Evolutionary conservation across 345 rosid genomes (phyloP).

Genomic region (Firmiana major): DNA sequence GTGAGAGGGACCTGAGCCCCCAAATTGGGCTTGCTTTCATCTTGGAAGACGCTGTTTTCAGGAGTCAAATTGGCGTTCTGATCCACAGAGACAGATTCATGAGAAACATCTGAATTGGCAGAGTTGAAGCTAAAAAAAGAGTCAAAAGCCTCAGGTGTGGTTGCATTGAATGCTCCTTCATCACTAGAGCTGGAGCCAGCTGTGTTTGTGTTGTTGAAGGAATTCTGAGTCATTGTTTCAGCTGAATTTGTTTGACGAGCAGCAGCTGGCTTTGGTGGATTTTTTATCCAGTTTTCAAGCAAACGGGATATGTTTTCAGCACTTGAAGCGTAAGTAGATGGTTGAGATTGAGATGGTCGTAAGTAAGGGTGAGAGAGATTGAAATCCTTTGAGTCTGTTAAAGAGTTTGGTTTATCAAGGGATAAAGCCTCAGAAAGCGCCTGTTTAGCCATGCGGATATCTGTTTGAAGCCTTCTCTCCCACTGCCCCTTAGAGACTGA

Average conservation of each 20-base stretch:
- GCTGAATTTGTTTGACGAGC: neutral
- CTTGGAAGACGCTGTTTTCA: conserved; percentile 38
- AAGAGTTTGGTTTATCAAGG: conserved; percentile 39
- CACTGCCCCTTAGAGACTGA: conserved; percentile 10
- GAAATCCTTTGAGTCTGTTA: conserved; percentile 17
- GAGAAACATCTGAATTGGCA: conserved; percentile 32
- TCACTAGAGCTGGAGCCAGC: conserved; percentile 23
- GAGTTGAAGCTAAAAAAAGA: conserved; percentile 50
- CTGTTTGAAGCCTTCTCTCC: conserved; percentile 63
- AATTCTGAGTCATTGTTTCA: conserved; percentile 27
- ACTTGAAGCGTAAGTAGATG: conserved; percentile 51
- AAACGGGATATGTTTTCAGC: conserved; percentile 61
- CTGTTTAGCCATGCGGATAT: conserved; percentile 76
- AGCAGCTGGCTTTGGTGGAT: conserved; percentile 27
- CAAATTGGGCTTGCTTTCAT: conserved; percentile 35
- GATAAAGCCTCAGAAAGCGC: conserved; percentile 83
- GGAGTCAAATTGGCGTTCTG: conserved; percentile 28
- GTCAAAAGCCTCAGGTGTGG: conserved; percentile 38
- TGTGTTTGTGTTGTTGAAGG: conserved; percentile 19
- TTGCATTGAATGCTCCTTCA: conserved; percentile 22
- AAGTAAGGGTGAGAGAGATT: neutral
- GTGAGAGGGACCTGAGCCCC: conserved; percentile 39
- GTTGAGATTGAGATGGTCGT: conserved; percentile 5
- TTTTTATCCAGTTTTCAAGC: conserved; percentile 62
- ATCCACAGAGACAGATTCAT: conserved; percentile 35